Evolutionary conservation across 768 basidiomycete species (phyloP).

Genomic region (Lentinula guzmanii): DNA sequence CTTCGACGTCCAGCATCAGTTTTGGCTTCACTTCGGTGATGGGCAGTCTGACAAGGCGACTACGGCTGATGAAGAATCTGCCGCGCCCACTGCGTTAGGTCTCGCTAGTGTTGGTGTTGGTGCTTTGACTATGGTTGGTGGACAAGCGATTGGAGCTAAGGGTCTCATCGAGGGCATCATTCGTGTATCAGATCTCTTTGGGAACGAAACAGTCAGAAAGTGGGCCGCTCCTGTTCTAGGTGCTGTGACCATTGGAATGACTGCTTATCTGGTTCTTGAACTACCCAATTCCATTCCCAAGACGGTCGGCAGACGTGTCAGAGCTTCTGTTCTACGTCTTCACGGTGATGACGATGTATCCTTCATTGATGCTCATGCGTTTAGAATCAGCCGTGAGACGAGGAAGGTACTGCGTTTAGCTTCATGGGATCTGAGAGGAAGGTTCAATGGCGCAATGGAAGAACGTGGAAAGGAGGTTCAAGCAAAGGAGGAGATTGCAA

Average conservation of each 20-base stretch:
- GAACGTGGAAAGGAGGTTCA: slow-evolving; percentile 72
- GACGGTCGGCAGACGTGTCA: slow-evolving; percentile 83
- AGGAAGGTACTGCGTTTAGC: slow-evolving; percentile 90
- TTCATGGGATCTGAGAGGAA: slow-evolving; percentile 83
- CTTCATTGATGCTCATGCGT: slow-evolving; percentile 64
- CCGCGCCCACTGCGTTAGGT: slow-evolving; percentile 59
- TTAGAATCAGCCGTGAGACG: slow-evolving; percentile 75
- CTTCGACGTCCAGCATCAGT: slow-evolving; percentile 79
- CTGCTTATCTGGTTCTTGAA: slow-evolving; percentile 79
- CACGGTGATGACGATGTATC: slow-evolving; percentile 43
- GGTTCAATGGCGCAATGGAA: slow-evolving; percentile 78
- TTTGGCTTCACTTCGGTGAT: slow-evolving; percentile 66
- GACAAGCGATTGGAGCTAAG: slow-evolving; percentile 71
- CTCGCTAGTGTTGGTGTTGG: slow-evolving; percentile 76
- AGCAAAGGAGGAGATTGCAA: slow-evolving; percentile 70
- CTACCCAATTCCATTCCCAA: slow-evolving; percentile 85
- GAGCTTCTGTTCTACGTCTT: slow-evolving; percentile 48
- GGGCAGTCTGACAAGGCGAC: slow-evolving; percentile 18
- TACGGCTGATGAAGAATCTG: slow-evolving; percentile 27
- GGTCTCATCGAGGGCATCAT: slow-evolving; percentile 74
- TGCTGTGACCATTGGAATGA: slow-evolving; percentile 63
- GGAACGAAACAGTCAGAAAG: slow-evolving; percentile 72
- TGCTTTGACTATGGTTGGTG: slow-evolving; percentile 85
- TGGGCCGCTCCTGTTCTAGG: slow-evolving; percentile 89
- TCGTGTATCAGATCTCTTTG: slow-evolving; percentile 71